Base-by-base conservation (phyloP, 106 monocot genomes). In the Apostasia ramifera region DNA sequence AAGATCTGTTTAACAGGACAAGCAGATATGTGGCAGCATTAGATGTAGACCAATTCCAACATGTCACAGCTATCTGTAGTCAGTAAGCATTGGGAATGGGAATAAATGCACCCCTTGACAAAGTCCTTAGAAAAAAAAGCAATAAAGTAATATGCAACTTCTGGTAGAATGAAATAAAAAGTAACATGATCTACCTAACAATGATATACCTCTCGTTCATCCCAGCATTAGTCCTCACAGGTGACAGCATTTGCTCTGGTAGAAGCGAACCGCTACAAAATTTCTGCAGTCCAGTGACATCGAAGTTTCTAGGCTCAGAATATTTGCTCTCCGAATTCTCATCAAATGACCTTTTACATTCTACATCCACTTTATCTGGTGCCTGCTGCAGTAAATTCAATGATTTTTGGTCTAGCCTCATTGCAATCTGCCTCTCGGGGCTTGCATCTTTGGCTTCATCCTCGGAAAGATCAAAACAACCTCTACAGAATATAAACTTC, bases 391-490 rank as follows among this genome's bases (percentile, higher is more conserved):
- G 9, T 55, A 56, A 70, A 9, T 58, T 53, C 49, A 71, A 40
- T 38, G 72, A 57, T 46, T 69, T 78, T 50, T 71, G 63, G 69
- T 57, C 73, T 67, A 69, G 74, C 38, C 72, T 71, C 43, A 6
- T 47, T n/a, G 8, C 43, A 70, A 73, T 69, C 58, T 77, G 81
- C n/a, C 56, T 73, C 39, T 72, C 63, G 59, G 81, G 74, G 55
- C 80, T 77, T 39, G 53, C 71, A 69, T 73, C 61, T 53, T 69
- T 66, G 2, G 69, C 54, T n/a, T 85, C 83, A 66, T 88, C 94
- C 64, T 89, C 91, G 77, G 76, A 82, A 61, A 91, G 88, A 84
- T 95, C 95, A 83, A 95, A 95, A 77, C 76, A 89, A 55, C 59
- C 68, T 78, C 95, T 95, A 81, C 69, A 83, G 26, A 65, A 65